A percentile compares a stretch with the other conserved stretches of the same genome.
These are phyloP conservation scores for Backusella macrospora DNA, from an alignment of 192 early-diverging fungal species.

Conservation along the genomic window DNA sequence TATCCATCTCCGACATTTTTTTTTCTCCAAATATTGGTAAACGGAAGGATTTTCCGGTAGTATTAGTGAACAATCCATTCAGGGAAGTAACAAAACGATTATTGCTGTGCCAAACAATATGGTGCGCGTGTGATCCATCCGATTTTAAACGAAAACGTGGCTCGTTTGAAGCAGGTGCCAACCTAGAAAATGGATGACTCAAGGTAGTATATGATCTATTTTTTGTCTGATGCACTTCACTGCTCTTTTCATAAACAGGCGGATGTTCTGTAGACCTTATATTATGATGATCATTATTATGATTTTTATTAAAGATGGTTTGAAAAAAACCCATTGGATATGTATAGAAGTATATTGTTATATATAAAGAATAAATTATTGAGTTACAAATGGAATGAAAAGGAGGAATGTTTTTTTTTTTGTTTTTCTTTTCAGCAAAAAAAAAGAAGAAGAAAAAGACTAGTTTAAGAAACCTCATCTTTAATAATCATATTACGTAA, in stretches of 20 bases:
- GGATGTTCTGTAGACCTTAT: background rate
- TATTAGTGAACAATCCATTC: constrained; percentile 18
- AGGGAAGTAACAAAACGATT: constrained; percentile 22
- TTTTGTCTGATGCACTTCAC: background rate
- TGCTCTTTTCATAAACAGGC: background rate
- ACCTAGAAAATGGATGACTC: background rate
- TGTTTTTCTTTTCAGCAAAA: background rate
- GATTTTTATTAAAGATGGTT: constrained; percentile 11
- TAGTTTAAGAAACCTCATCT: background rate
- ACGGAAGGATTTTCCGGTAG: constrained; percentile 17
- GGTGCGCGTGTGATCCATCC: constrained; percentile 28
- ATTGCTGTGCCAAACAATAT: constrained; percentile 11
- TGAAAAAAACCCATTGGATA: constrained; percentile 21
- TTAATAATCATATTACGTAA: constrained; percentile 19
- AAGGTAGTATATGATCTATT: constrained; percentile 9
- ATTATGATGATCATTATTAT: background rate
- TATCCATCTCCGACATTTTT: constrained; percentile 10
- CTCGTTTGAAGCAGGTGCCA: constrained; percentile 1
- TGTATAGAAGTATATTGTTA: constrained; percentile 10
- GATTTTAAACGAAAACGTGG: constrained; percentile 24
- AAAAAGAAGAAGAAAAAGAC: background rate
- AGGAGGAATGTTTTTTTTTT: background rate
- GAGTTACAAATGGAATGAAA: background rate
- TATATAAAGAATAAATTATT: constrained; percentile 2
- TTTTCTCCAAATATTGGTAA: constrained; percentile 35